Base-by-base conservation (phyloP, 257 asterid genomes). In the Solanum arcanum region DNA sequence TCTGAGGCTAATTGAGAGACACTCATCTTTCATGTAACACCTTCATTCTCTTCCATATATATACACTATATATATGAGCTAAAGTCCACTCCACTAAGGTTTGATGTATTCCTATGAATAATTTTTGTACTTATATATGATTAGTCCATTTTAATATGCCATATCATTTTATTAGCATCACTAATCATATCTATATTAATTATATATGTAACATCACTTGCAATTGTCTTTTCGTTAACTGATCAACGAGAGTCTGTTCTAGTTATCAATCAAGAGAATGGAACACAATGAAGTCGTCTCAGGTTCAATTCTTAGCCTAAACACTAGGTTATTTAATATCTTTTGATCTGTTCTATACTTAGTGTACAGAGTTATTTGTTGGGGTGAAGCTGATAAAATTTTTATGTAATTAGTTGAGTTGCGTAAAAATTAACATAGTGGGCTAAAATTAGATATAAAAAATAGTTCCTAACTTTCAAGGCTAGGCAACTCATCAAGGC, bases 21-120 rank as follows among this genome's bases (percentile, higher is more conserved):
- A 91, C 94, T 91, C 88, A 27, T 88, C 87, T 73, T 10, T 89
- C 94, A 92, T 91, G 94, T 90, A 87, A 86, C 90, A 64, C 86
- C 87, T 41, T 85, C 21, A 68, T 27, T 29, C 85, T 88, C 90
- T 89, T 88, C 89, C 88, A 64, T n/a, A 12, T n/a, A 12, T n/a
- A 12, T 29, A 29, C 2, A 29, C 31, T 64, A 12, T 31, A 9
- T 12, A 64, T 12, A 64, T 64, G 31, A 60, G 27, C 68, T 60
- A 21, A 60, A 60, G 14, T 21, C 69, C 69, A 52, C 62, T 52
- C n/a, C 62, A 52, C 31, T 49, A 62, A 64, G 70, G 70, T 64
- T 64, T 64, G 33, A 60, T 21, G 60, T 16, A 60, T 6, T 60
- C 68, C 13, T 3, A 21, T 9, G 21, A 21, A 59, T 59, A 9